Percentiles rank a stretch among this genome's conserved stretches.
These are phyloP conservation scores for Lentinula novae-zelandiae DNA, from an alignment of 1,284 basidiomycete genomes.

Conservation along the genomic window DNA sequence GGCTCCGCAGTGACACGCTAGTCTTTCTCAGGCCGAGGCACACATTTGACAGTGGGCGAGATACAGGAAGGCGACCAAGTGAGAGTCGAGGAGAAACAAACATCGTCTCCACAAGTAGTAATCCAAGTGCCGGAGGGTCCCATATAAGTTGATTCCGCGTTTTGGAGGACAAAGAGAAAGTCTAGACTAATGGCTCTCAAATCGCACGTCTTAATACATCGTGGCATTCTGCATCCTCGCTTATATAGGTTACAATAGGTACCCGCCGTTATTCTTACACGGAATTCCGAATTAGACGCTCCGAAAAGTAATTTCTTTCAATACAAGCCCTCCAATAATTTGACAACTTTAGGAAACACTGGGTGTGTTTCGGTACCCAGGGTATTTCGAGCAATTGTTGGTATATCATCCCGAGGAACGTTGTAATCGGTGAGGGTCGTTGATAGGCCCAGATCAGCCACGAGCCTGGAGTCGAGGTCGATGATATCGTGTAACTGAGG, in stretches of 20 bases:
- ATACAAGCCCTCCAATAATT: conserved; percentile 48
- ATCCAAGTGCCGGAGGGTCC: background rate
- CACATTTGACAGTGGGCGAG: background rate
- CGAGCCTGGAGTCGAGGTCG: conserved; percentile 35
- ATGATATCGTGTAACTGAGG: conserved; percentile 3
- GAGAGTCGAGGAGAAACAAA: conserved; percentile 6
- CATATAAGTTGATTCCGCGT: background rate
- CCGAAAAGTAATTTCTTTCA: conserved; percentile 3
- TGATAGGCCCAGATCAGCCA: conserved; percentile 53
- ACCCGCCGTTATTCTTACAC: background rate
- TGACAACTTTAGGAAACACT: conserved; percentile 34
- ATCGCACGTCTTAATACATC: background rate
- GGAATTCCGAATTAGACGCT: background rate
- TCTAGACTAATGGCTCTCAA: background rate
- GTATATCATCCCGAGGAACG: conserved; percentile 51
- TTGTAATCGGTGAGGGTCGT: conserved; percentile 55
- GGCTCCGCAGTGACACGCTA: conserved; percentile 23
- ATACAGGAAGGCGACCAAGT: background rate
- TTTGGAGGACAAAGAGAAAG: background rate
- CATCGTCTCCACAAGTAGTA: background rate
- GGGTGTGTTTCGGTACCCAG: conserved; percentile 38
- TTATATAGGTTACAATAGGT: background rate
- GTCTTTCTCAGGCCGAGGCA: conserved; percentile 23
- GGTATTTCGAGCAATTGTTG: conserved; percentile 47
- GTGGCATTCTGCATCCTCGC: background rate